phyloP scores from a whole-genome alignment of 495 filamentous ascomycete species.

The Penicillium bialowiezense region DNA sequence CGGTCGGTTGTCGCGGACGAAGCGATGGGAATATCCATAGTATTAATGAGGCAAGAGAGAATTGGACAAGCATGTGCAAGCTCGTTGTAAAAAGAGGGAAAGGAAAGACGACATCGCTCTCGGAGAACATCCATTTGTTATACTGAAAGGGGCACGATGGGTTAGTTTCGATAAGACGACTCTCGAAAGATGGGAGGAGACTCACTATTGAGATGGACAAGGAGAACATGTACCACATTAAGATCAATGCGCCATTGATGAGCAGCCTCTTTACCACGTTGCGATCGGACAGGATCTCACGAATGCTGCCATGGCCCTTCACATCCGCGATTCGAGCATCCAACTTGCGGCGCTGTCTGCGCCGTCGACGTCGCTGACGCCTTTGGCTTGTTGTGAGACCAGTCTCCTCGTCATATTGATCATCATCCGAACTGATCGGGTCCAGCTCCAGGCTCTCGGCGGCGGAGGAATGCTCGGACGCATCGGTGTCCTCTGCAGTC shows the following conservation, averaged over 20 bases:
- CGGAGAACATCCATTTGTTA: slow-evolving; percentile 99
- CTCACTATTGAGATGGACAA: slow-evolving; percentile 91
- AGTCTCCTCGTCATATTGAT: slow-evolving; percentile 84
- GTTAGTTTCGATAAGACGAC: not conserved
- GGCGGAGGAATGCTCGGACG: slow-evolving; percentile 47
- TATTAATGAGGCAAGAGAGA: slow-evolving; percentile 73
- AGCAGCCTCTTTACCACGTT: slow-evolving; percentile 64
- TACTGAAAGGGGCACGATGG: slow-evolving; percentile 54
- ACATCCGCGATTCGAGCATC: slow-evolving; percentile 69
- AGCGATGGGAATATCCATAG: slow-evolving; percentile 81
- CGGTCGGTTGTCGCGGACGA: slow-evolving; percentile 59
- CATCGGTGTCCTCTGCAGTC: slow-evolving; percentile 38
- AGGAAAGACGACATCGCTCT: slow-evolving; percentile 80
- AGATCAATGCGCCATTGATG: slow-evolving; percentile 74
- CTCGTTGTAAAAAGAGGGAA: slow-evolving; percentile 96
- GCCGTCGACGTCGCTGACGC: slow-evolving; percentile 61
- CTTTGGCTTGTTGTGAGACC: slow-evolving; percentile 73
- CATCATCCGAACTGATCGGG: slow-evolving; percentile 62
- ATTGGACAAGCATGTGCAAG: slow-evolving; percentile 95
- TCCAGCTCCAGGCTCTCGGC: slow-evolving; percentile 58
- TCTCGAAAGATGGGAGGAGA: slow-evolving; percentile 6
- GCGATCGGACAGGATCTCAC: slow-evolving; percentile 55
- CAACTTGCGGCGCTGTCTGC: slow-evolving; percentile 63
- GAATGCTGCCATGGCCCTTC: slow-evolving; percentile 25
- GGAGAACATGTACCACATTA: slow-evolving; percentile 92